A percentile compares a stretch with the other conserved stretches of the same genome.
phyloP scores from a whole-genome alignment of 768 basidiomycete genomes.

The Mycena sanguinolenta region DNA sequence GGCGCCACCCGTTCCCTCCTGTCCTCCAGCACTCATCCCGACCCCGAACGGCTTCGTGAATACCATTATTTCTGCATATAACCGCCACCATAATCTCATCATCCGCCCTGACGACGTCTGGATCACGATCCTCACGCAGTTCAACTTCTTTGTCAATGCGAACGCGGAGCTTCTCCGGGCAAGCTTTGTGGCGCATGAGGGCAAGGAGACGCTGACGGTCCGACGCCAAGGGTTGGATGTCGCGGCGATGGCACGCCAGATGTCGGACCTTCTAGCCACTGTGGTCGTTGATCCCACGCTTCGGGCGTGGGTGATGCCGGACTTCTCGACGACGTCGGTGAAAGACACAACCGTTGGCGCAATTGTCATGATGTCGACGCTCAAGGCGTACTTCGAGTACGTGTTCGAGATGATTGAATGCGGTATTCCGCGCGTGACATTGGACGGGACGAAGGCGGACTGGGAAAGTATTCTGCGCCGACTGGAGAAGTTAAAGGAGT shows the following conservation, averaged over 20 bases:
- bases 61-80: constrained; percentile 42
- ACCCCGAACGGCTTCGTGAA: constrained; percentile 40
- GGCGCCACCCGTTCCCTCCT: neutral
- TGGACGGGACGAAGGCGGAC: constrained; percentile 56
- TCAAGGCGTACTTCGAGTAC: constrained; percentile 57
- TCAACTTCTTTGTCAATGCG: constrained; percentile 55
- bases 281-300: constrained; percentile 39
- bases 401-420: constrained; percentile 39
- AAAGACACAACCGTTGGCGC: constrained; percentile 53
- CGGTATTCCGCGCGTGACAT: constrained; percentile 60
- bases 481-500: constrained; percentile 54
- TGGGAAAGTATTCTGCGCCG: constrained; percentile 52
- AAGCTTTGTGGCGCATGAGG: constrained; percentile 44
- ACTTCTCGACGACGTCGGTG: constrained; percentile 58
- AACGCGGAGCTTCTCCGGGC: constrained; percentile 49
- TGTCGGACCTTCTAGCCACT: neutral
- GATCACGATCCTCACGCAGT: constrained; percentile 43
- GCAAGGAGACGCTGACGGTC: constrained; percentile 35
- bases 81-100: constrained; percentile 46
- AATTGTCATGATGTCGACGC: constrained; percentile 57
- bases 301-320: constrained; percentile 56
- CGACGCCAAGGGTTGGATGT: constrained; percentile 35
- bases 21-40: neutral
- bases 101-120: constrained; percentile 59
- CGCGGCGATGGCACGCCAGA: constrained; percentile 36